Base-by-base conservation (phyloP, 331 rosid genomes). In the Pyrus hybrid region DNA sequence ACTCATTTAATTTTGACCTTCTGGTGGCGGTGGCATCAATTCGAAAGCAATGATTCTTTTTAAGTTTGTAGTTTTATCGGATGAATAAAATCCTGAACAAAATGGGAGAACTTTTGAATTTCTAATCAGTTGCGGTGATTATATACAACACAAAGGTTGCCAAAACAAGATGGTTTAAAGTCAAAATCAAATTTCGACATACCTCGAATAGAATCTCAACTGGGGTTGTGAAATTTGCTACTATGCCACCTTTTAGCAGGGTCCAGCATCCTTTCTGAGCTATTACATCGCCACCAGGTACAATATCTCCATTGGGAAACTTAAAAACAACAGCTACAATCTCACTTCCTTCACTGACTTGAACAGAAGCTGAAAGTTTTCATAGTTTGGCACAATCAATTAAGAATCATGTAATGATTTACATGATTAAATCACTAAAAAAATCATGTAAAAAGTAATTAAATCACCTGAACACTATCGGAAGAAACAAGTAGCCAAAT, bases 241-340 rank as follows among this genome's bases (percentile, higher is more conserved):
- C 88, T 43, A 88, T 77, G 79, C 98, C 98, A 6, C 98, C 98
- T 88, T 89, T 93, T 49, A 93, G 86, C 70, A 86, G 70, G 67
- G 77, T 83, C 98, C 97, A 93, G 73, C 97, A 93, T 8, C 97
- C 96, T 45, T 86, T 82, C 18, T 83, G 80, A 20, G 92, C 93
- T 28, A 72, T 80, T 32, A 81, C 88, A 17, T 79, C 73, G 2
- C 96, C 98, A 66, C 88, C 91, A 62, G 69, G 70, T 28, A 83
- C 73, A 71, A 61, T 18, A 25, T 83, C 81, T 13, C 82, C 80
- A 22, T 80, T 75, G 18, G 75, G 74, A 14, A 58, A 78, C 80
- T 63, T 89, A 57, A 91, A 86, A 41, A 91, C 29, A 68, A 83
- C 93, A 29, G 85, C 83, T 28, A 91, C 88, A 26, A 9, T 72